Evolutionary conservation across 2,329 filamentous ascomycete genomes (phyloP).

Genomic region (Botrytis fragariae): DNA sequence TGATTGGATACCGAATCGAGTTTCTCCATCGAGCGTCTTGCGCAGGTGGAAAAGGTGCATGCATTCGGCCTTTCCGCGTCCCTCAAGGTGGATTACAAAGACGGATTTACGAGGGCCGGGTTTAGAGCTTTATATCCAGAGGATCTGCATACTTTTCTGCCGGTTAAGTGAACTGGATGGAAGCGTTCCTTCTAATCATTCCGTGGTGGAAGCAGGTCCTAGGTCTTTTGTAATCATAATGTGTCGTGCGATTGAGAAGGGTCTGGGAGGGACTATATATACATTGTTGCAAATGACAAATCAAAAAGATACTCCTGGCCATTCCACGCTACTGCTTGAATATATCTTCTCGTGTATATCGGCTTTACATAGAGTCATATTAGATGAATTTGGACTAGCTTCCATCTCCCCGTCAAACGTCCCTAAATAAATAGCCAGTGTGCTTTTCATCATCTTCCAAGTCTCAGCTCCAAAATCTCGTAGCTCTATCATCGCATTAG

Average conservation of each 20-base stretch:
- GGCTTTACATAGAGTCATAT: not conserved
- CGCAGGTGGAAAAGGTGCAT: conserved; percentile 11
- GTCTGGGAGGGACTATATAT: too few species aligned
- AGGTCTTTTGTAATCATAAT: not conserved
- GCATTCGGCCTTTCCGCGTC: conserved; percentile 17
- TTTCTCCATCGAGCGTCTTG: not conserved
- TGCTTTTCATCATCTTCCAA: not conserved
- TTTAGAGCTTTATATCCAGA: not conserved
- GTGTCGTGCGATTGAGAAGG: not conserved
- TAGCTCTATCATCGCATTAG: not conserved
- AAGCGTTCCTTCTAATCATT: not conserved
- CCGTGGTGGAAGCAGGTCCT: not conserved
- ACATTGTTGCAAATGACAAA: not conserved
- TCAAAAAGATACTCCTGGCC: not conserved
- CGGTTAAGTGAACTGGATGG: not conserved
- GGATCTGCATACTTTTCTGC: not conserved
- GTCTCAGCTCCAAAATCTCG: not conserved
- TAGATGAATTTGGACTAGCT: too few species aligned
- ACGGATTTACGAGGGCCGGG: conserved; percentile 4
- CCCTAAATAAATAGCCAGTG: not conserved
- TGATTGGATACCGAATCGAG: conserved; percentile 13
- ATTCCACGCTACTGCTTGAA: not conserved
- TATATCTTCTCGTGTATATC: not conserved
- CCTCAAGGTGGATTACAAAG: conserved; percentile 9
- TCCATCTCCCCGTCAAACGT: not conserved